A percentile compares a stretch with the other conserved stretches of the same genome.
These are phyloP conservation scores for Jaltomata sinuosa DNA, from an alignment of 257 asterid species.

Conservation along the genomic window DNA sequence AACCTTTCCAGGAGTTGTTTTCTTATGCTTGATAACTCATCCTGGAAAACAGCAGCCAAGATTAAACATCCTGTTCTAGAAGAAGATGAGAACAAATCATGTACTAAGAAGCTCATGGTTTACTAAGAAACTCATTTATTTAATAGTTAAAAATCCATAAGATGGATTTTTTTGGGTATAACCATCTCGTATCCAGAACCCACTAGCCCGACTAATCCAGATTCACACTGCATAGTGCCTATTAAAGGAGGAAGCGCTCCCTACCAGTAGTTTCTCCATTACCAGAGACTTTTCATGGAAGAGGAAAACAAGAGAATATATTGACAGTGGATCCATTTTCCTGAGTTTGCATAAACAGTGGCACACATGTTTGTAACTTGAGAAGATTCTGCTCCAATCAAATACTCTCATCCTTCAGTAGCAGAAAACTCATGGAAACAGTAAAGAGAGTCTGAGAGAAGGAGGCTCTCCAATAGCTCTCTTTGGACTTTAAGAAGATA, in stretches of 20 bases:
- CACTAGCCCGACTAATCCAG: neutral
- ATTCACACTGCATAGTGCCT: neutral
- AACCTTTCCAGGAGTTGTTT: conserved; percentile 24
- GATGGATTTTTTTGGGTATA: neutral
- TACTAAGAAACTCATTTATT: neutral
- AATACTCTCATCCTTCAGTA: neutral
- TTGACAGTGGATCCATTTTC: neutral
- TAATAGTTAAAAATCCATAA: neutral
- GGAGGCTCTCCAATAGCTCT: neutral
- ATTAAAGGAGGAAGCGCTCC: neutral
- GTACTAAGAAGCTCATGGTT: neutral
- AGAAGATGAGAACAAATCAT: neutral
- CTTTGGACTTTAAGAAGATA: neutral
- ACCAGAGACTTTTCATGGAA: neutral
- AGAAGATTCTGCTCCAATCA: neutral
- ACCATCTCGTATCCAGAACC: neutral
- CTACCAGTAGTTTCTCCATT: neutral
- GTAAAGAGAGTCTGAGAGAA: neutral
- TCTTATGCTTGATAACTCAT: conserved; percentile 27
- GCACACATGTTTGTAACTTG: neutral
- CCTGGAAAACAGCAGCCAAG: conserved; percentile 8
- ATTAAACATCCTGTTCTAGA: neutral
- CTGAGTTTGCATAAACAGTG: neutral
- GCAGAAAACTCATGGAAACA: neutral
- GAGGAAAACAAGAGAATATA: neutral